phyloP scores from a whole-genome alignment of 331 rosid genomes.

The Quercus lobata region DNA sequence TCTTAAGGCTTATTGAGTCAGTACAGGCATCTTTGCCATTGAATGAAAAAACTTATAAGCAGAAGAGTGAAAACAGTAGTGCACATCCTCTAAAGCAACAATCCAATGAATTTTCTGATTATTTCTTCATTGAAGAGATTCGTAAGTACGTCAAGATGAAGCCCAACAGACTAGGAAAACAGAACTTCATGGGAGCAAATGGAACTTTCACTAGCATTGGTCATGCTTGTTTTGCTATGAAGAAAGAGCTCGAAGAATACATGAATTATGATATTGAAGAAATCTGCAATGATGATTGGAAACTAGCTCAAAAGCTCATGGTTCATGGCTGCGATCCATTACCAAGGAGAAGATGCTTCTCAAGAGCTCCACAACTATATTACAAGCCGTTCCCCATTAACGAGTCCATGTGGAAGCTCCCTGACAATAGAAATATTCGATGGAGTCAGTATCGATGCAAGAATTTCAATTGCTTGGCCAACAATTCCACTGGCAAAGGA shows the following conservation, averaged over 20 bases:
- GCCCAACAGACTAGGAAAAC: slow-evolving; percentile 65
- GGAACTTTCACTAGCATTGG: slow-evolving; percentile 78
- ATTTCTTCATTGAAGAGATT: slow-evolving; percentile 69
- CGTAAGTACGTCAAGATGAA: slow-evolving; percentile 63
- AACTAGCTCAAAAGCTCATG: slow-evolving; percentile 69
- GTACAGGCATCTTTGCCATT: slow-evolving; percentile 21
- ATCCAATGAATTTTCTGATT: slow-evolving; percentile 43
- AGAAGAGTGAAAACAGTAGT: not conserved
- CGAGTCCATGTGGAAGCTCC: slow-evolving; percentile 64
- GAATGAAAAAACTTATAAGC: not conserved
- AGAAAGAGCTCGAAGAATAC: slow-evolving; percentile 65
- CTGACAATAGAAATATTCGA: slow-evolving; percentile 62
- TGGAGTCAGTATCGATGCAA: slow-evolving; percentile 74
- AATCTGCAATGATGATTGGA: slow-evolving; percentile 79
- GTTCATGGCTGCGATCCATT: slow-evolving; percentile 83
- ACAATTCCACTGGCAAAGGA: slow-evolving; percentile 39
- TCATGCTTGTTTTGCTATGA: slow-evolving; percentile 66
- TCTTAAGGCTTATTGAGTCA: slow-evolving; percentile 55
- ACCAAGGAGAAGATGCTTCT: slow-evolving; percentile 70
- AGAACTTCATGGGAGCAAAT: slow-evolving; percentile 68
- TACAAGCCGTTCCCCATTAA: slow-evolving; percentile 38
- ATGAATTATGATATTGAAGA: slow-evolving; percentile 76
- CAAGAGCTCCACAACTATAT: slow-evolving; percentile 53
- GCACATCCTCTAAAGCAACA: slow-evolving; percentile 44
- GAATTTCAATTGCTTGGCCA: slow-evolving; percentile 58